Evolutionary conservation across 2,329 filamentous ascomycete species (phyloP), one percentile per base, ranked within the genome.

Genomic region (Aspergillus aculeatinus): DNA sequence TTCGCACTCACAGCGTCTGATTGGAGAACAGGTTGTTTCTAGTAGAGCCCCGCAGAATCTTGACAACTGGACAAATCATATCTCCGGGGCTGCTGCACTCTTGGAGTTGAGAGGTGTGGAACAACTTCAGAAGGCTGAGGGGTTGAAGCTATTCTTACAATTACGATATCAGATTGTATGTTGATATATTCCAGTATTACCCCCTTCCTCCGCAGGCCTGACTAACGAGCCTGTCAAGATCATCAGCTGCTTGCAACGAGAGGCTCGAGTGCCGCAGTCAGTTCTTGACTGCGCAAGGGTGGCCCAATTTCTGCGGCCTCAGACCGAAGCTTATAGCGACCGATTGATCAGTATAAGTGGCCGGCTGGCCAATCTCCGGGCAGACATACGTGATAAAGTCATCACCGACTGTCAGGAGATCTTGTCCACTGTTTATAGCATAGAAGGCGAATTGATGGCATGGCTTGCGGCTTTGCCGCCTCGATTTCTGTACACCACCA

Each of bases 61-160:
- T 21, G 74, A 79, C 16, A 80, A 80, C 21, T 86, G 85, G 63
- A 82, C 81, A 55, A 82, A 81, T 5, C 86, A 89, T 68, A 81
- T 87, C 50, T 78, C 82, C 65, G 86, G 86, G 1, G 85, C 85
- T 2, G 79, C 83, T 49, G 84, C 86, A 11, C 72, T 89, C n/a
- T 74, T 87, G 19, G 80, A 81, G 59, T 55, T 78, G 47, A 70
- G 76, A n/a, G 77, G 76, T 9, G 57, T 65, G 4, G 65, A 74
- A n/a, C 74, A 77, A 53, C 65, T 79, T 33, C 71, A 76, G 58
- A 70, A 67, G 51, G 72, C 78, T 23, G 76, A 80, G 51, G 82
- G 83, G 4, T 77, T 85, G 61, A 77, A 81, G 35, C 80, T 81
- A 5, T 80, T 87, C 56, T 65, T 86, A 14, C 83, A 86, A 62